A percentile compares a stretch with the other conserved stretches of the same genome.
These are phyloP conservation scores for Euphorbia corollata DNA, from an alignment of 441 rosid species.

Conservation along the genomic window DNA sequence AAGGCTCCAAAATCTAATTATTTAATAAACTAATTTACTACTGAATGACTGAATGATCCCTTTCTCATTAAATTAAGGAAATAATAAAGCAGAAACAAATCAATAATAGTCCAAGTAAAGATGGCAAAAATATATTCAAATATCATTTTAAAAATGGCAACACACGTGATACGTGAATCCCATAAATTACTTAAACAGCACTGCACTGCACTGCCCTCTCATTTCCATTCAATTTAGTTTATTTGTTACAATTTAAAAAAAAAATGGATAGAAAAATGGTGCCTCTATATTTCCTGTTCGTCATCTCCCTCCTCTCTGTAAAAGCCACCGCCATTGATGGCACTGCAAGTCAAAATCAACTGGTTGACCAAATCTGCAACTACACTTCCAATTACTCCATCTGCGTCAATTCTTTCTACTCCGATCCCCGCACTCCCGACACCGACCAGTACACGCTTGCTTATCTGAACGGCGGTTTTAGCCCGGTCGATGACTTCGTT, in stretches of 20 bases:
- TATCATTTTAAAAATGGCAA: no score
- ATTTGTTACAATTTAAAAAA: no score
- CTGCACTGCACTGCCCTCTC: not conserved
- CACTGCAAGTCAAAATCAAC: not conserved
- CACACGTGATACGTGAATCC: no score
- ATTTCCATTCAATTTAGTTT: not conserved
- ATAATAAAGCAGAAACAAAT: no score
- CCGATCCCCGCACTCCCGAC: slow-evolving; percentile 19
- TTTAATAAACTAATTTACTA: no score
- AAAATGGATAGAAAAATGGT: not conserved
- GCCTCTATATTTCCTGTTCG: not conserved
- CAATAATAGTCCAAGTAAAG: no score
- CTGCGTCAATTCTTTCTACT: slow-evolving; percentile 28
- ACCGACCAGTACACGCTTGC: slow-evolving; percentile 30
- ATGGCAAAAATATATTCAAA: no score
- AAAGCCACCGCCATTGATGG: not conserved
- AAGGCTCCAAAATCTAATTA: no score
- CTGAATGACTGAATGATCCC: no score
- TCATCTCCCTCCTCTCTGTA: not conserved
- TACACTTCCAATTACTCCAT: slow-evolving; percentile 22
- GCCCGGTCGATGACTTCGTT: slow-evolving; percentile 66
- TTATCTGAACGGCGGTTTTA: slow-evolving; percentile 68
- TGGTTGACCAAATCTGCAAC: slow-evolving; percentile 29
- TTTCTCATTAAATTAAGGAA: no score
- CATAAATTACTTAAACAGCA: no score